A percentile compares a stretch with the other conserved stretches of the same genome.
Evolutionary conservation across 1,139 yeast species (phyloP).

Genomic region (Debaryomyces psychrophilus): DNA sequence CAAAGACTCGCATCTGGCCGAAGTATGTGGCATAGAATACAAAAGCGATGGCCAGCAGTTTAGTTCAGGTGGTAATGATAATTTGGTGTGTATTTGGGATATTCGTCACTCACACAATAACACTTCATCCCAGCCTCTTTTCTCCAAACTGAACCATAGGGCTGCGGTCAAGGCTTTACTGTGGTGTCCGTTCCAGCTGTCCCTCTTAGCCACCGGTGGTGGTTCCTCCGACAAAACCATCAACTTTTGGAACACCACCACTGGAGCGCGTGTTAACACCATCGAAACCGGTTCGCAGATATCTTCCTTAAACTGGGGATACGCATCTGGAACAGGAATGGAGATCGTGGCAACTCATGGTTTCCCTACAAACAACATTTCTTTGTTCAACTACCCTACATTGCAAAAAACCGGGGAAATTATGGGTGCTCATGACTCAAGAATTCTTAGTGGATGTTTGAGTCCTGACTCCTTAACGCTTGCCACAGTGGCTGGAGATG

Average conservation of each 20-base stretch:
- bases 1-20: conserved; percentile 67
- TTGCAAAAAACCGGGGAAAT: conserved; percentile 89
- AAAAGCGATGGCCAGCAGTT: conserved; percentile 81
- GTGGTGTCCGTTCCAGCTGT: conserved; percentile 90
- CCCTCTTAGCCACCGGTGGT: conserved; percentile 92
- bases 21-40: conserved; percentile 92
- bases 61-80: conserved; percentile 95
- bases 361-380: conserved; percentile 82
- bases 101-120: conserved; percentile 56
- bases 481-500: conserved; percentile 97
- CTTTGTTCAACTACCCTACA: conserved; percentile 85
- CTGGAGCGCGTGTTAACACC: conserved; percentile 84
- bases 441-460: conserved; percentile 80
- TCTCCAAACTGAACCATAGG: conserved; percentile 75
- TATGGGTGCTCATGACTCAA: conserved; percentile 82
- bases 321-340: conserved; percentile 66
- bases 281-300: conserved; percentile 95
- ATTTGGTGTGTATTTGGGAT: conserved; percentile 94
- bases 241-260: conserved; percentile 93
- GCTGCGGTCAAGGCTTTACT: conserved; percentile 97
- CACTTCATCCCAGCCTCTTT: conserved; percentile 57
- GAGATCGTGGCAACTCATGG: conserved; percentile 97
- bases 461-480: conserved; percentile 89
- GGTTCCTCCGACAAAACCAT: conserved; percentile 90
- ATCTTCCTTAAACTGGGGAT: conserved; percentile 90